Evolutionary conservation across 495 filamentous ascomycete species (phyloP).

Genomic region (Lasiosphaeris hirsuta): DNA sequence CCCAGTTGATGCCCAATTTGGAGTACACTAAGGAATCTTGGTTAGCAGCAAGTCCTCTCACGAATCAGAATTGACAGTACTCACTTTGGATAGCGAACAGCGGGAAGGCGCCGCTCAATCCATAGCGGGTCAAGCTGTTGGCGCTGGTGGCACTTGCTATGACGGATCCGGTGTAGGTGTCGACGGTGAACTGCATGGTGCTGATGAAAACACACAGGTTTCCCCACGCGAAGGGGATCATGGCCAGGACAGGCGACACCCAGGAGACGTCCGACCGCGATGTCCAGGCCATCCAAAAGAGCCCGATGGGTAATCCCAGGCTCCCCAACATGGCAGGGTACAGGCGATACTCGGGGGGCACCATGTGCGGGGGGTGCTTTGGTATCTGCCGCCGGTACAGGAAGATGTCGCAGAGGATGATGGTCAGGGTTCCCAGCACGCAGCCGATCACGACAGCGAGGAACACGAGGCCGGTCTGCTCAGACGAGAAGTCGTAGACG

Average conservation of each 20-base stretch:
- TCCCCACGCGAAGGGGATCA: constrained; percentile 64
- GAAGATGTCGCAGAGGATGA: constrained; percentile 42
- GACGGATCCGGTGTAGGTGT: constrained; percentile 55
- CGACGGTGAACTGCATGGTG: constrained; percentile 51
- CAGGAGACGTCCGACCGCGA: constrained; percentile 35
- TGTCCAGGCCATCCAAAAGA: constrained; percentile 50
- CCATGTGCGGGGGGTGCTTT: constrained; percentile 25
- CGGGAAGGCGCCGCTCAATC: constrained; percentile 61
- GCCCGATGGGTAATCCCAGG: constrained; percentile 51
- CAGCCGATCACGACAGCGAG: constrained; percentile 57
- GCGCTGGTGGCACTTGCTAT: constrained; percentile 61
- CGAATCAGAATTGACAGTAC: constrained; percentile 14
- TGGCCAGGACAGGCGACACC: constrained; percentile 46
- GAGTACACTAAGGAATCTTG: constrained; percentile 51
- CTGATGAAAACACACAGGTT: constrained; percentile 36
- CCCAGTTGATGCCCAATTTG: constrained; percentile 57
- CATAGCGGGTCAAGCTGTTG: constrained; percentile 62
- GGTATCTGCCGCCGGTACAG: constrained; percentile 38
- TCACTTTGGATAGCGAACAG: constrained; percentile 59
- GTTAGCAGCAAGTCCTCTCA: not conserved
- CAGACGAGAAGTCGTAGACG: constrained; percentile 49
- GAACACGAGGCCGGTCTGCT: constrained; percentile 57
- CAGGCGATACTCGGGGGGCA: constrained; percentile 55
- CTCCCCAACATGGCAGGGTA: constrained; percentile 60
- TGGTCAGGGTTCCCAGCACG: constrained; percentile 44